phyloP scores from a whole-genome alignment of 495 filamentous ascomycete species.

The Hypoxylon lienhwacheense region DNA sequence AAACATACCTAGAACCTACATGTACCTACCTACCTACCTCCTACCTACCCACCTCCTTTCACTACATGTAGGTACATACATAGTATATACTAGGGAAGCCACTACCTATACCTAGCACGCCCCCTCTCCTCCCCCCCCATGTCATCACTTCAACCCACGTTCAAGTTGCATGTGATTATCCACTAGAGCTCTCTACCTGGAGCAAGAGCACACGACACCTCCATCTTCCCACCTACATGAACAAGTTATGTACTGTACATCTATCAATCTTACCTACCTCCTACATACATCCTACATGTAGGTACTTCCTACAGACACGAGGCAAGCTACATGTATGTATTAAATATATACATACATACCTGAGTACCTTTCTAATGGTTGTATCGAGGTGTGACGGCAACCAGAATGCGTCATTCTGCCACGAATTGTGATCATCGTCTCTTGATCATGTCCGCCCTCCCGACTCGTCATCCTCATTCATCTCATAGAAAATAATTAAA shows the following conservation, averaged over 20 bases:
- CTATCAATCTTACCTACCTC: too few species aligned
- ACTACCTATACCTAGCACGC: too few species aligned
- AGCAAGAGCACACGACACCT: slow-evolving; percentile 32
- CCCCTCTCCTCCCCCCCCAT: too few species aligned
- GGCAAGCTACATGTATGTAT: neutral
- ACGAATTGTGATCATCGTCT: slow-evolving; percentile 12
- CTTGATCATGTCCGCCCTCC: slow-evolving; percentile 2
- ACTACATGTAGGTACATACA: neutral
- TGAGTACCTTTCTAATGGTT: too few species aligned
- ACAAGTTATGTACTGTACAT: too few species aligned
- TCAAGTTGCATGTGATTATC: slow-evolving; percentile 32
- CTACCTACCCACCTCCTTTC: too few species aligned
- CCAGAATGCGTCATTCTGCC: slow-evolving; percentile 23
- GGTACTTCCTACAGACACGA: neutral
- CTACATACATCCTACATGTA: too few species aligned
- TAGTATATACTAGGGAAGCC: neutral
- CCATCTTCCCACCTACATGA: too few species aligned
- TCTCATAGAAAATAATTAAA: too few species aligned
- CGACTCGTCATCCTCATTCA: slow-evolving; percentile 18
- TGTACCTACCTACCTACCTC: too few species aligned
- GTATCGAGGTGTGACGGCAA: neutral
- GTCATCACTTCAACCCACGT: slow-evolving; percentile 19
- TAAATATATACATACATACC: neutral
- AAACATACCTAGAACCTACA: slow-evolving; percentile 19
- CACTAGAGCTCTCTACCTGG: too few species aligned